Percentiles rank a stretch among this genome's conserved stretches.
Evolutionary conservation across 345 rosid genomes (phyloP).

Genomic region (Bruguiera gymnorhiza): DNA sequence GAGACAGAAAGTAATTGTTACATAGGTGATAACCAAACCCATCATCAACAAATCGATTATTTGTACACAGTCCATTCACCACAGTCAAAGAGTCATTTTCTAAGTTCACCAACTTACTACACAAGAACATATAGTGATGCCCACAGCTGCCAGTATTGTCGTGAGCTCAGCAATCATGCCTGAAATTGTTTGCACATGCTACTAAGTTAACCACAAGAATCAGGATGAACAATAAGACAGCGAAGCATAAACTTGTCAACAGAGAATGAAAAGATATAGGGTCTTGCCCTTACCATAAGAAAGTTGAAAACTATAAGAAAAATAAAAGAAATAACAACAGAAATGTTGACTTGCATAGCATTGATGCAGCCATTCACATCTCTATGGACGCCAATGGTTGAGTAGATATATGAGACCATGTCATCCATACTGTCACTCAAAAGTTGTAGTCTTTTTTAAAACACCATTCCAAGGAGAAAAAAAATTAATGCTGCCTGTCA

Average conservation of each 20-base stretch:
- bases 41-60: slow-evolving; percentile 2
- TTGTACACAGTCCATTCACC: no score
- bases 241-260: no score
- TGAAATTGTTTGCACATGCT: slow-evolving; percentile 23
- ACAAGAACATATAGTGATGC: slow-evolving; percentile 74
- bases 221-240: neutral
- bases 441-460: neutral
- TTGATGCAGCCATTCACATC: no score
- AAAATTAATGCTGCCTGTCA: no score
- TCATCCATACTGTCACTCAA: neutral
- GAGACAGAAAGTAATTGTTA: slow-evolving; percentile 13
- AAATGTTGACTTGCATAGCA: no score
- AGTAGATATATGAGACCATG: neutral
- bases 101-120: slow-evolving; percentile 51
- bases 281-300: no score
- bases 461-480: no score
- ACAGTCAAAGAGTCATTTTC: no score
- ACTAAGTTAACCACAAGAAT: slow-evolving; percentile 2
- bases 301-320: no score
- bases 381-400: neutral
- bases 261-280: no score
- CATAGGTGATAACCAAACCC: neutral
- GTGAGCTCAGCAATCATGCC: slow-evolving; percentile 93
- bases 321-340: neutral
- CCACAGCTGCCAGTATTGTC: slow-evolving; percentile 62